Conservation (phyloP, 1,284 basidiomycete genomes). For the Golubevia pallescens region DNA sequence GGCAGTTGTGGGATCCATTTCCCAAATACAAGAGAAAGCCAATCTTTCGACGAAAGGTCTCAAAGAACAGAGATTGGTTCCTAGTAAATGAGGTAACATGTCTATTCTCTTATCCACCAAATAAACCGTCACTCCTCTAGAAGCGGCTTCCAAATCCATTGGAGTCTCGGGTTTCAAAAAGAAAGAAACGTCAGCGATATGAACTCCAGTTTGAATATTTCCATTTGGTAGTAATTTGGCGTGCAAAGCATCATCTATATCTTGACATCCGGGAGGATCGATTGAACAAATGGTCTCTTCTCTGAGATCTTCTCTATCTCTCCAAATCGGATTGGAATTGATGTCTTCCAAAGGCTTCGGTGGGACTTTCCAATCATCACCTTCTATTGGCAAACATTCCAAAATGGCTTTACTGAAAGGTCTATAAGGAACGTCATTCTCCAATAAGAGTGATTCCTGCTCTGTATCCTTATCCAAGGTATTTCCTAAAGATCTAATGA, state of each 20-base stretch:
- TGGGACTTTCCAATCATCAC: constrained; percentile 56
- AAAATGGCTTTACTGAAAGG: constrained; percentile 60
- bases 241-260: constrained; percentile 63
- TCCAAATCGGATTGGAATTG: constrained; percentile 34
- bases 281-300: constrained; percentile 59
- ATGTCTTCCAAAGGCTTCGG: constrained; percentile 26
- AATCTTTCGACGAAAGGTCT: constrained; percentile 59
- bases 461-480: constrained; percentile 58
- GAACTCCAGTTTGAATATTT: constrained; percentile 61
- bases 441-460: constrained; percentile 58
- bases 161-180: constrained; percentile 61
- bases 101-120: constrained; percentile 63
- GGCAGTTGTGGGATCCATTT: constrained; percentile 50
- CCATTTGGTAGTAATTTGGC: constrained; percentile 60
- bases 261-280: constrained; percentile 61
- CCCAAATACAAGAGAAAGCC: constrained; percentile 58
- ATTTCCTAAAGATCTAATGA: constrained; percentile 56
- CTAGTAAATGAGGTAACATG: constrained; percentile 61
- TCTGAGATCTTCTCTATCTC: constrained; percentile 51
- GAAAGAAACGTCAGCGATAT: constrained; percentile 63
- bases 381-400: constrained; percentile 57
- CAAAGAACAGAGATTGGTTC: constrained; percentile 62
- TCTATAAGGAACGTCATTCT: constrained; percentile 62
- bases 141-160: constrained; percentile 62
- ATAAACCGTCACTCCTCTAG: constrained; percentile 60